Evolutionary conservation across 805 yeast genomes (phyloP).

Genomic region (Martiniozyma abietophila): DNA sequence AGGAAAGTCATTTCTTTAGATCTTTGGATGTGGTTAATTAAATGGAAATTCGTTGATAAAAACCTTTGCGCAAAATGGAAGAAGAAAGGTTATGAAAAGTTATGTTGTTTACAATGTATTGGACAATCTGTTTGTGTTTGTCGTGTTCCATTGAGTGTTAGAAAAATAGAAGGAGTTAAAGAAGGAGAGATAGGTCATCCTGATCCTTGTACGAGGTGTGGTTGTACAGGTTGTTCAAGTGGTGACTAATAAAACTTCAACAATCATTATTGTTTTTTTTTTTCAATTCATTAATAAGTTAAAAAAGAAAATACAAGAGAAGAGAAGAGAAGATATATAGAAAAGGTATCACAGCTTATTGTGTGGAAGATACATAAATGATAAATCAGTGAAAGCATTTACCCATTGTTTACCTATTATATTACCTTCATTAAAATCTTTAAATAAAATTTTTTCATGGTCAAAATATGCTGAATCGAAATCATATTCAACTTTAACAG

Average conservation of each 20-base stretch:
- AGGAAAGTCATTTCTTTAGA: slow-evolving; percentile 57
- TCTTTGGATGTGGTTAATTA: slow-evolving; percentile 65
- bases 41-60: slow-evolving; percentile 57
- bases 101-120: slow-evolving; percentile 79
- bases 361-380: slow-evolving; percentile 10
- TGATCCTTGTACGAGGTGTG: slow-evolving; percentile 63
- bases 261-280: neutral
- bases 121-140: slow-evolving; percentile 74
- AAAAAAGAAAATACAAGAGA: too few relatives aligned
- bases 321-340: too few relatives aligned
- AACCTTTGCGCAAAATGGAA: slow-evolving; percentile 64
- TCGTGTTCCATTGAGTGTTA: slow-evolving; percentile 58
- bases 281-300: neutral
- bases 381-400: slow-evolving; percentile 22
- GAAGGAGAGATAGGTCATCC: slow-evolving; percentile 21
- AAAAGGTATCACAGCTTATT: too few relatives aligned
- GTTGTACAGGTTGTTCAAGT: slow-evolving; percentile 79
- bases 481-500: slow-evolving; percentile 13
- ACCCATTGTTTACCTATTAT: slow-evolving; percentile 14
- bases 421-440: slow-evolving; percentile 3
- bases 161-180: slow-evolving; percentile 27
- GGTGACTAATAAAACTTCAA: slow-evolving; percentile 37
- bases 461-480: slow-evolving; percentile 14
- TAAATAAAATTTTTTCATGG: neutral
- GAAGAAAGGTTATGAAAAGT: slow-evolving; percentile 64